Evolutionary conservation across 164 flowering plant genomes (phyloP), one percentile per base, ranked within the genome.

Genomic region (Paratinospora sagittata): DNA sequence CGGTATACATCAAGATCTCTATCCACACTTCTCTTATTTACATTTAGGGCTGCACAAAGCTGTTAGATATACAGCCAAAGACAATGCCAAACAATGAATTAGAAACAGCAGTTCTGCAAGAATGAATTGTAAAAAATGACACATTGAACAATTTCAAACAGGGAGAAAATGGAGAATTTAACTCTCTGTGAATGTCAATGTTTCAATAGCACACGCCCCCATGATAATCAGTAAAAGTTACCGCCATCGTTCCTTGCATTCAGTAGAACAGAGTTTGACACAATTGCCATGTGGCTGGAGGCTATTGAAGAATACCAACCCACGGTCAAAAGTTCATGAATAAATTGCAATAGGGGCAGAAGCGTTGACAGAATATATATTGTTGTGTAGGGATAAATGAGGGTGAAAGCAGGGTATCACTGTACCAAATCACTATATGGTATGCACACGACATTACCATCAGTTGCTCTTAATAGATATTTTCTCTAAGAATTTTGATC

Each of bases 1-100:
- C 99, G 92, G 67, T 95, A 95, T 7, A 95, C 97, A 79, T 95
- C 99, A 78, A 95, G 97, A 77, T 95, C 99, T 36, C 96, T 81
- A 68, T 92, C 97, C 75, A 92, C 96, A 80, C 88, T 90, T 80
- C 82, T 83, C 79, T 95, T 95, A 78, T 83, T 72, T 34, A 95
- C 80, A 75, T 92, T 95, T 72, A 95, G 75, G 57, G 92, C 94
- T 39, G 89, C 84, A 82, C 99, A 95, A 77, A 95, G 95, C 99
- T 95, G 90, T 75, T 66, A 52, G 26, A 74, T 30, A 78, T 19
- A 37, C 60, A 77, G 27, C 61, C 61, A 55, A 55, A 43, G 47
- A 43, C 47, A 43, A 43, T 43, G 47, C 14, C 47, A 7, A 55
- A 55, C 24, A 55, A 55, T 55, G 2, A 55, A 55, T 55, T n/a